phyloP scores from a whole-genome alignment of 805 yeast genomes.

The Hermanozyma aechmeae region DNA sequence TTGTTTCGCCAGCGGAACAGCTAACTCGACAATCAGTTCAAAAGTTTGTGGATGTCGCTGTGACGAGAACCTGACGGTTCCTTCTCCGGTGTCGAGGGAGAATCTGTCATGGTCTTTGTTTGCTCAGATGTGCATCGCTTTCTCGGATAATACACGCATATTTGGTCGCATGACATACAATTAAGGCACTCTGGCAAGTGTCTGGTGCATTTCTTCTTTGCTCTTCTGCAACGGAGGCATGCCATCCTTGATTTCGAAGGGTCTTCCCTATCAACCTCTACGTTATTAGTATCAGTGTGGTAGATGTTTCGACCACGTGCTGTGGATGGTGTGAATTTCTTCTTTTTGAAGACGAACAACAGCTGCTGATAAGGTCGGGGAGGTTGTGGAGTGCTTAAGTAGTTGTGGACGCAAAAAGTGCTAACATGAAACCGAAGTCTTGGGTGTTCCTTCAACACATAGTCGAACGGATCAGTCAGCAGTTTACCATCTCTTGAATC shows the following conservation, averaged over 20 bases:
- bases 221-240: slow-evolving; percentile 22
- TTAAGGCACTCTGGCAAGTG: slow-evolving; percentile 21
- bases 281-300: slow-evolving; percentile 9
- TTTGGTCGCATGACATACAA: slow-evolving; percentile 20
- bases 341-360: slow-evolving; percentile 23
- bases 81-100: neutral
- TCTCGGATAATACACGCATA: slow-evolving; percentile 17
- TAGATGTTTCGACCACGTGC: slow-evolving; percentile 12
- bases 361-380: too few species aligned
- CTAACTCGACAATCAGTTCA: neutral
- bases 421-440: too few species aligned
- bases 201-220: slow-evolving; percentile 22
- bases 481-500: too few species aligned
- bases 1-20: neutral
- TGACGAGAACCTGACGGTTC: neutral
- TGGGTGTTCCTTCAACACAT: too few species aligned
- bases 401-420: too few species aligned
- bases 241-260: slow-evolving; percentile 15
- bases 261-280: slow-evolving; percentile 13
- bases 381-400: too few species aligned
- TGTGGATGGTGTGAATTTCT: slow-evolving; percentile 9
- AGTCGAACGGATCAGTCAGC: too few species aligned
- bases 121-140: too few species aligned
- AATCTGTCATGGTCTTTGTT: slow-evolving; percentile 3
- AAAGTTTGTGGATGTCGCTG: neutral